Base-by-base conservation (phyloP, 441 rosid genomes). In the Jatropha podagrica region DNA sequence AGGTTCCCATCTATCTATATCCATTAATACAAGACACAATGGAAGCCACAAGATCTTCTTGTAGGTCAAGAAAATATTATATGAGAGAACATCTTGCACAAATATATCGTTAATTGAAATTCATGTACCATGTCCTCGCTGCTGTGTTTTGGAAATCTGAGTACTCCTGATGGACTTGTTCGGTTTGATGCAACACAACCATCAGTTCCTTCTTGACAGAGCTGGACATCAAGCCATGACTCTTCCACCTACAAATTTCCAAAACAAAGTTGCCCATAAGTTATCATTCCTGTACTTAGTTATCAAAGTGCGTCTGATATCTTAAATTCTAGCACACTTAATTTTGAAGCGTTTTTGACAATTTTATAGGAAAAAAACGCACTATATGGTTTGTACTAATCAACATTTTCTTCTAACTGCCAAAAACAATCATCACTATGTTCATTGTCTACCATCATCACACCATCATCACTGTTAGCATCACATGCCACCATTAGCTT, bases 211-310 rank as follows among this genome's bases (percentile, higher is more conserved):
- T 80, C 96, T 85, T 88, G 89, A 87, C 98, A 96, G 73, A 92
- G 91, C 77, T 88, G 91, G 84, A 96, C 97, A 80, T 92, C 91
- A 75, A 96, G 95, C 91, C 97, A 85, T 46, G 98, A 96, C 75
- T 92, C 96, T 80, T 89, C 91, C 68, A 94, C 99, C 98, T 96
- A 76, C 61, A 75, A 72, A 76, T 58, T 65, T 72, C 74, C 66
- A 72, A 77, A 72, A 75, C 62, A 63, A 44, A 49, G 71, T 65
- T 40, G 32, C 7, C 15, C 32, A 18, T 14, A 60, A 59, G 32
- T 32, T 32, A 32, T 32, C 32, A 32, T 32, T 32, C 32, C 32
- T 32, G 32, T 32, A 32, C 32, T 32, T 32, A 2, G 32, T 32
- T 32, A 32, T 32, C 32, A 32, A 32, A 32, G 32, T 32, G 32